Percentiles rank a stretch among this genome's conserved stretches.
Conservation (phyloP, 129 eudicot species). For the Flaveria robusta region DNA sequence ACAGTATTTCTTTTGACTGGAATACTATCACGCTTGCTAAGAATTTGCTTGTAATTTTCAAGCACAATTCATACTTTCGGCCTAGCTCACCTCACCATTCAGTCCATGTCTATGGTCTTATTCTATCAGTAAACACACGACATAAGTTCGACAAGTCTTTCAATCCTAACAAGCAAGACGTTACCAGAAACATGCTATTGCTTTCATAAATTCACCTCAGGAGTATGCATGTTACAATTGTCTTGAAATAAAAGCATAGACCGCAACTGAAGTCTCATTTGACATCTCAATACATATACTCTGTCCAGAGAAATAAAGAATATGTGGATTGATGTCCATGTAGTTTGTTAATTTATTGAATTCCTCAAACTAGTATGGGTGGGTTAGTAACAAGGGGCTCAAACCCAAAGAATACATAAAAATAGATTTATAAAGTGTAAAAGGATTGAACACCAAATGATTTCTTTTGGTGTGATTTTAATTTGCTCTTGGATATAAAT, state of each 20-base stretch:
- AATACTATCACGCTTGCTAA: too few relatives aligned
- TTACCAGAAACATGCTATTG: not conserved
- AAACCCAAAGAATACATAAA: constrained; percentile 30
- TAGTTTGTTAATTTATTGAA: constrained; percentile 3
- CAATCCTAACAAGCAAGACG: not conserved
- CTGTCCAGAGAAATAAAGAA: not conserved
- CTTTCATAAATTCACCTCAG: not conserved
- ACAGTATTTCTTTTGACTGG: too few relatives aligned
- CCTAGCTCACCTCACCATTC: too few relatives aligned
- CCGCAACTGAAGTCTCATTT: not conserved
- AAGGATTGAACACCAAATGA: constrained; percentile 1
- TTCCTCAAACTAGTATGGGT: constrained; percentile 18
- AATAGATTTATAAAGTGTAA: too few relatives aligned
- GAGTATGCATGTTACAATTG: not conserved
- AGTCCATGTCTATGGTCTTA: too few relatives aligned
- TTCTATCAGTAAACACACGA: not conserved
- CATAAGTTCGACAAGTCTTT: not conserved
- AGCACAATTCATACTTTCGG: too few relatives aligned
- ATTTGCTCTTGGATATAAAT: not conserved
- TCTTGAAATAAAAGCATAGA: not conserved
- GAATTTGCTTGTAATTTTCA: too few relatives aligned
- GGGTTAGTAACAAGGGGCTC: constrained; percentile 5
- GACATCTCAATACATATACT: not conserved
- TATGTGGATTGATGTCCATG: not conserved
- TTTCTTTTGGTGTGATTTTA: constrained; percentile 9